Evolutionary conservation across 345 rosid species (phyloP).

Genomic region (Acer campestre): DNA sequence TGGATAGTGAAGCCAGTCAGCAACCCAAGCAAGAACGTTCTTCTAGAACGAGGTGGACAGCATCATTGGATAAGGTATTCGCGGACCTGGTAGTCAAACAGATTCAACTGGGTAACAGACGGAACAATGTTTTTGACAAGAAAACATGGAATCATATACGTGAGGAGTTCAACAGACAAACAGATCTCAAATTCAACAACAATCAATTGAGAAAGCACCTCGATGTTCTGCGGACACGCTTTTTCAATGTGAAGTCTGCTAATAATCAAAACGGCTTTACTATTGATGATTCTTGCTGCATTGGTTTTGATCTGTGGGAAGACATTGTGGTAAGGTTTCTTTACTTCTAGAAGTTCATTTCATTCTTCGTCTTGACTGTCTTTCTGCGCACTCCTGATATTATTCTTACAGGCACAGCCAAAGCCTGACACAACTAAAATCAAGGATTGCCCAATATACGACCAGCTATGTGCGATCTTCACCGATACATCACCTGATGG

Average conservation of each 20-base stretch:
- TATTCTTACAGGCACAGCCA: conserved; percentile 50
- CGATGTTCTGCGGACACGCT: conserved; percentile 75
- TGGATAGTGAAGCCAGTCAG: conserved; percentile 55
- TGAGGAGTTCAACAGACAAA: conserved; percentile 62
- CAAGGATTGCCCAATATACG: conserved; percentile 75
- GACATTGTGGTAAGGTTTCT: conserved; percentile 55
- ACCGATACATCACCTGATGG: conserved; percentile 66
- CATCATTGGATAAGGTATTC: conserved; percentile 60
- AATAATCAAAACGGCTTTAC: conserved; percentile 54
- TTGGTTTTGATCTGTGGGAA: conserved; percentile 82
- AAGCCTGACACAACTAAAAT: conserved; percentile 55
- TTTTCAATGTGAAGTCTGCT: conserved; percentile 53
- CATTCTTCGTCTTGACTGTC: neutral
- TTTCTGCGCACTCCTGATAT: conserved; percentile 21
- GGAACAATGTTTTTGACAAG: conserved; percentile 68
- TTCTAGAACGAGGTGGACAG: conserved; percentile 76
- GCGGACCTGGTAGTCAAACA: conserved; percentile 79
- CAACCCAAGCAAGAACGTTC: conserved; percentile 62
- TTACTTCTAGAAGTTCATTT: conserved; percentile 7
- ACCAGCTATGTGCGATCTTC: conserved; percentile 73
- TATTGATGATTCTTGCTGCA: conserved; percentile 58
- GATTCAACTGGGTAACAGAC: conserved; percentile 69
- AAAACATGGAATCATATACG: conserved; percentile 73
- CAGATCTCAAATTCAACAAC: conserved; percentile 69
- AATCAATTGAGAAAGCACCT: conserved; percentile 83